phyloP scores from a whole-genome alignment of 1,284 basidiomycete species.

The Heterobasidion parviporum region DNA sequence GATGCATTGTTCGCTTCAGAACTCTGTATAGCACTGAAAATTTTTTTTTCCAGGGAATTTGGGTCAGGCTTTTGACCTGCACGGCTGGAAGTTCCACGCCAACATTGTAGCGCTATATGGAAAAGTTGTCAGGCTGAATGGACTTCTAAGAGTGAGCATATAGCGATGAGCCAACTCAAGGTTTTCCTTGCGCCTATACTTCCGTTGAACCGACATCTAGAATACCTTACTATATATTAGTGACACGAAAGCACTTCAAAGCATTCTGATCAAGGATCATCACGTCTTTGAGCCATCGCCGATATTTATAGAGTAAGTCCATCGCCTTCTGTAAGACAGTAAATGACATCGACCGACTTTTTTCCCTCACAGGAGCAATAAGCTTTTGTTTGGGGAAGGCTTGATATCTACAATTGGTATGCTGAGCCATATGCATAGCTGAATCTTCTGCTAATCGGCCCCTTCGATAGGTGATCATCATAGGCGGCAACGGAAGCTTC shows the following conservation, averaged over 20 bases:
- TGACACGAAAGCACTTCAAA: conserved; percentile 20
- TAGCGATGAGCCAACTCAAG: neutral
- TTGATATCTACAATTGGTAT: conserved; percentile 14
- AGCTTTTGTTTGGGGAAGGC: conserved; percentile 10
- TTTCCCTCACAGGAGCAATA: conserved; percentile 6
- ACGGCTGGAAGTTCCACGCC: conserved; percentile 12
- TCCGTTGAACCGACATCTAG: conserved; percentile 2
- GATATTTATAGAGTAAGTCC: conserved; percentile 11
- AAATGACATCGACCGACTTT: neutral
- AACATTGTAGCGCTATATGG: conserved; percentile 14
- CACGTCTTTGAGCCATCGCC: conserved; percentile 19
- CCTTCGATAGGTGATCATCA: conserved; percentile 2
- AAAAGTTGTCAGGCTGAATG: conserved; percentile 9
- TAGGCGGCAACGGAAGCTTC: neutral
- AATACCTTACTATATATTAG: conserved; percentile 12
- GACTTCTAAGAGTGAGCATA: conserved; percentile 9
- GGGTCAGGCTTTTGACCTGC: conserved; percentile 6
- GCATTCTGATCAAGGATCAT: conserved; percentile 24
- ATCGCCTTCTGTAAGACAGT: neutral
- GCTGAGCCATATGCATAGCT: neutral
- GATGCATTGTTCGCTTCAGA: neutral
- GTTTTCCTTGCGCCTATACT: neutral
- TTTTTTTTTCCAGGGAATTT: conserved; percentile 7
- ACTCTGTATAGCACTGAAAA: no score
- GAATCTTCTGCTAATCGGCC: neutral